These are phyloP conservation scores for Monosporascus sp. DNA, from an alignment of 2,329 filamentous ascomycete genomes.

Conservation along the genomic window DNA sequence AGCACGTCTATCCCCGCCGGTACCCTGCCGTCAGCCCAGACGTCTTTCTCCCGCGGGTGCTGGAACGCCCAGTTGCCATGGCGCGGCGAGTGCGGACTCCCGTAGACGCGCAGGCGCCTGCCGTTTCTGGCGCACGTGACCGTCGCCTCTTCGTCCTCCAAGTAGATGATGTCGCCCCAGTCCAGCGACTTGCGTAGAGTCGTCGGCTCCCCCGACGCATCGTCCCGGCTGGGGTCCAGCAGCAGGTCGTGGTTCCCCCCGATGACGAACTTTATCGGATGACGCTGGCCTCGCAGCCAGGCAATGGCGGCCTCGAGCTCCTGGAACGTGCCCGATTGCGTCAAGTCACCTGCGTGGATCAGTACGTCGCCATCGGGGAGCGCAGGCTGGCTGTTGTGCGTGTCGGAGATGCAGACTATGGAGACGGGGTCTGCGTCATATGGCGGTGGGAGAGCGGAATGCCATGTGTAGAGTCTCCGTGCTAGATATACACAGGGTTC, in stretches of 20 bases:
- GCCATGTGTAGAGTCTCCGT: slow-evolving; percentile 9
- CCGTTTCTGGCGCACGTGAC: slow-evolving; percentile 21
- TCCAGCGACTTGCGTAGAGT: slow-evolving; percentile 15
- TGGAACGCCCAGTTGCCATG: slow-evolving; percentile 38
- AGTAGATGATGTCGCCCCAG: slow-evolving; percentile 29
- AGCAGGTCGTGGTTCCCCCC: slow-evolving; percentile 41
- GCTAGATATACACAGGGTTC: slow-evolving; percentile 9
- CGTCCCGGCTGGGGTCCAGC: slow-evolving; percentile 20
- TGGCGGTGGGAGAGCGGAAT: neutral
- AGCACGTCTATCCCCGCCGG: slow-evolving; percentile 28
- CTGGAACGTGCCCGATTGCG: slow-evolving; percentile 33
- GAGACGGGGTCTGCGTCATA: slow-evolving; percentile 12
- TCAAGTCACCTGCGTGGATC: slow-evolving; percentile 44
- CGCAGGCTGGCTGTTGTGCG: slow-evolving; percentile 31
- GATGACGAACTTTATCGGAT: slow-evolving; percentile 38
- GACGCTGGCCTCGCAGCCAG: slow-evolving; percentile 37
- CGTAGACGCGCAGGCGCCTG: slow-evolving; percentile 26
- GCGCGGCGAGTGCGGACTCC: slow-evolving; percentile 28
- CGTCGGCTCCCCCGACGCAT: slow-evolving; percentile 8
- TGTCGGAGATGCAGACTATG: slow-evolving; percentile 40
- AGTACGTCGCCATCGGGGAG: slow-evolving; percentile 39
- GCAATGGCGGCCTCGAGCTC: slow-evolving; percentile 33
- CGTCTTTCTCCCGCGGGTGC: slow-evolving; percentile 25
- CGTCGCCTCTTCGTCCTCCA: slow-evolving; percentile 22
- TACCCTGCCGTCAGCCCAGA: slow-evolving; percentile 10